Base-by-base conservation (phyloP, 1,284 basidiomycete genomes). In the Cryptococcus amylolentus region DNA sequence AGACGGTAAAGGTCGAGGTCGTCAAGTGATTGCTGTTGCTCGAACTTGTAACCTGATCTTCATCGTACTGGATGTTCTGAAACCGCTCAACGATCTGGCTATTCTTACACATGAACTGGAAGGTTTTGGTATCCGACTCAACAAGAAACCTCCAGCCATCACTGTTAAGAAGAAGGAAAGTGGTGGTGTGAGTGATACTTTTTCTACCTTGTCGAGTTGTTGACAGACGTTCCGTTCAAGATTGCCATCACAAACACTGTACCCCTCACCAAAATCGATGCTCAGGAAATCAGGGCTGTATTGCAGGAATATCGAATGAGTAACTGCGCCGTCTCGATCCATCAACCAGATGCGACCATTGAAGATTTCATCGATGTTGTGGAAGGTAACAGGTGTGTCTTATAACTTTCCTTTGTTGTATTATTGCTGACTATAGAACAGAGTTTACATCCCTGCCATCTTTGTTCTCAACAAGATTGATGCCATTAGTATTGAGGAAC, bases 31-130 rank as follows among this genome's bases (percentile, higher is more conserved):
- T 73, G 93, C 94, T 52, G 94, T 98, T 62, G 93, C 94, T 20
- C 86, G 95, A 62, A 98, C 96, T 47, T 98, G 96, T 77, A 94
- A 98, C 77, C 86, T 98, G 49, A 98, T 99, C 65, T 98, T 98
- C 77, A 98, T 99, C 73, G 89, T 98, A 31, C 84, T 99, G 42
- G 96, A 99, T 71, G 96, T 98, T 13, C 84, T 96, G 42, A 99
- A 98, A 79, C 96, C 96, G 12, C 84, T 98, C 26, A 88, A 88
- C 44, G 95, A 99, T 81, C 92, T 98, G 72, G 88, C 85, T 54
- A 80, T 96, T 69, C 90, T 98, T 60, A 91, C 96, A 76, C 75
- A 82, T 45, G 95, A 98, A 77, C 78, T 98, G 61, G 95, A 98
- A 82, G 93, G 93, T 31, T 97, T 98, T 66, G 95, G 95, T 7